These are phyloP conservation scores for Gossypioides kirkii DNA, from an alignment of 345 rosid species.

Conservation along the genomic window DNA sequence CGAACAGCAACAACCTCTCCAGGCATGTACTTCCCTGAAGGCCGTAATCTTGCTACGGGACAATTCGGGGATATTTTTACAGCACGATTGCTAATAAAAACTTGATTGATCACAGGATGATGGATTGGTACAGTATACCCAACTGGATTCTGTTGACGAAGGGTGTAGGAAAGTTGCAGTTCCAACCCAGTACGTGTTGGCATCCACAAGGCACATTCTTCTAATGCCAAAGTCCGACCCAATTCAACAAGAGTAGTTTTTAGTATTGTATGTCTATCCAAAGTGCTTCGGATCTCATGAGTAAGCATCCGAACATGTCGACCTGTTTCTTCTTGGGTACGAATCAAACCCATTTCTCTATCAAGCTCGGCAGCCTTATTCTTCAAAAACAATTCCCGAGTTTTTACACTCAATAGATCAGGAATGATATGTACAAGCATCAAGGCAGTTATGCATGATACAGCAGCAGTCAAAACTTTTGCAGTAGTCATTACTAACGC, in stretches of 20 bases:
- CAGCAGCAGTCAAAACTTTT: constrained; percentile 76
- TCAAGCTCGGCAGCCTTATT: constrained; percentile 97
- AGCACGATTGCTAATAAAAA: constrained; percentile 64
- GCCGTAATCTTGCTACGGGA: constrained; percentile 79
- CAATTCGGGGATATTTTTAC: constrained; percentile 82
- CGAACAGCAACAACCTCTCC: constrained; percentile 97
- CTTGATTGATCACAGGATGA: constrained; percentile 88
- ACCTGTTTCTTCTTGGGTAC: constrained; percentile 97
- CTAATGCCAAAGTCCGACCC: constrained; percentile 80
- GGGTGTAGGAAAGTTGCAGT: constrained; percentile 88
- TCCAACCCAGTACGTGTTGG: constrained; percentile 95
- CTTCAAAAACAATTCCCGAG: constrained; percentile 81
- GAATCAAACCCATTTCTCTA: constrained; percentile 95
- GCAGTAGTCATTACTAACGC: constrained; percentile 80
- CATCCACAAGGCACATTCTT: constrained; percentile 99
- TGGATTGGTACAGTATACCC: constrained; percentile 95
- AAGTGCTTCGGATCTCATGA: constrained; percentile 92
- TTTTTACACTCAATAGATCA: constrained; percentile 84
- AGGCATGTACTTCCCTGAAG: constrained; percentile 76
- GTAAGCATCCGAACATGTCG: constrained; percentile 97
- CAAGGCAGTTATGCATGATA: constrained; percentile 88
- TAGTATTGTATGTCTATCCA: constrained; percentile 86
- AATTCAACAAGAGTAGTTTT: constrained; percentile 93
- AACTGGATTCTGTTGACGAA: constrained; percentile 90
- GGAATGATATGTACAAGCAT: constrained; percentile 99